A percentile compares a stretch with the other conserved stretches of the same genome.
phyloP scores from a whole-genome alignment of 208 protist genomes.

The Naegleria lovaniensis region DNA sequence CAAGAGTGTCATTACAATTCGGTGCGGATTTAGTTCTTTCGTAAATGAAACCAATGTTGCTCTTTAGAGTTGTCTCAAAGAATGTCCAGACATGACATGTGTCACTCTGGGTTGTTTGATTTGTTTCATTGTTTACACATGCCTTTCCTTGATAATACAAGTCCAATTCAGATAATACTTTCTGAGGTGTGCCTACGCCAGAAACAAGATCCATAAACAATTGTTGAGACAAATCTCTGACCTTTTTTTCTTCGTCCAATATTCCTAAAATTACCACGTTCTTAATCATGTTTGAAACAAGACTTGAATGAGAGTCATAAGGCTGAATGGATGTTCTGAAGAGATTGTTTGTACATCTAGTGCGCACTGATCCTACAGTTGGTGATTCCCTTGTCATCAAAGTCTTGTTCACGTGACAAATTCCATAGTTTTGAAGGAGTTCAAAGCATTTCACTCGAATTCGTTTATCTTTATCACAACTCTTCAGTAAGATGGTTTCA shows the following conservation, averaged over 20 bases:
- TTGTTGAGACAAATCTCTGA: neutral
- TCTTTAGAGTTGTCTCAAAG: neutral
- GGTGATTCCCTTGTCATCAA: neutral
- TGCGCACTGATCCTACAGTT: too few species aligned
- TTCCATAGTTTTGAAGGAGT: neutral
- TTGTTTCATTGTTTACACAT: too few species aligned
- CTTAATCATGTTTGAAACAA: neutral
- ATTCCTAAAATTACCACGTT: neutral
- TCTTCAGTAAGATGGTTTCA: neutral
- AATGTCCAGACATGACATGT: neutral
- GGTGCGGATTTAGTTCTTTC: too few species aligned
- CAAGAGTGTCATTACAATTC: too few species aligned
- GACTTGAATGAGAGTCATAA: neutral
- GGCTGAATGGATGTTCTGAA: neutral
- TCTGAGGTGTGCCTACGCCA: too few species aligned
- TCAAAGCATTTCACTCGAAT: neutral
- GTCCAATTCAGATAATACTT: neutral
- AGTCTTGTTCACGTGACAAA: neutral
- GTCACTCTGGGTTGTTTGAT: too few species aligned
- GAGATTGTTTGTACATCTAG: neutral
- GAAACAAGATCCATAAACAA: neutral
- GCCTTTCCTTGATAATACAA: neutral
- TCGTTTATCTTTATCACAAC: neutral
- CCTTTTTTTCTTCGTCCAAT: neutral
- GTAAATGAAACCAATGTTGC: neutral